phyloP scores from a whole-genome alignment of 2,329 filamentous ascomycete genomes.

The Penicillium janthinellum region DNA sequence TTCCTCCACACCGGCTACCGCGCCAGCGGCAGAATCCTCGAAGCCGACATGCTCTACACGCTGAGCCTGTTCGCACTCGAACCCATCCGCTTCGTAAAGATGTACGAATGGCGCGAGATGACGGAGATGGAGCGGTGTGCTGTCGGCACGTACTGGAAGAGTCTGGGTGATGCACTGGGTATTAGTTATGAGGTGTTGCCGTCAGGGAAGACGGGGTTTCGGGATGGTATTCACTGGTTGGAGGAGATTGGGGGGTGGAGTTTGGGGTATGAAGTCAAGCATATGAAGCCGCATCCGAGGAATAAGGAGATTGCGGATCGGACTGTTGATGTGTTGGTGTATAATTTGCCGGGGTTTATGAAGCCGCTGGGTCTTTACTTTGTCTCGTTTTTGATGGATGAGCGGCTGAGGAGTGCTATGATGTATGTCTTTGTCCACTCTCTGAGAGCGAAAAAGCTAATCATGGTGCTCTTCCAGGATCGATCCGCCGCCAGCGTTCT shows the following conservation, averaged over 20 bases:
- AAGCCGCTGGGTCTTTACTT: conserved; percentile 53
- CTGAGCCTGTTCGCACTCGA: conserved; percentile 66
- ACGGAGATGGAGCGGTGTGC: conserved; percentile 69
- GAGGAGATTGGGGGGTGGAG: conserved; percentile 55
- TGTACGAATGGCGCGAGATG: conserved; percentile 70
- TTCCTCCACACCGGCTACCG: conserved; percentile 62
- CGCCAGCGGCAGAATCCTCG: conserved; percentile 59
- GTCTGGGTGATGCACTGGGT: conserved; percentile 68
- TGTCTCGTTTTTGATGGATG: conserved; percentile 63
- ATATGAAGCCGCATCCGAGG: conserved; percentile 58
- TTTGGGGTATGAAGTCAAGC: conserved; percentile 58
- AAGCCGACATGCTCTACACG: conserved; percentile 67
- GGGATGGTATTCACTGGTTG: conserved; percentile 55
- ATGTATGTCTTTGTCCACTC: conserved; percentile 49
- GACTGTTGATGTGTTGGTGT: conserved; percentile 63
- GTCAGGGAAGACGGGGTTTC: conserved; percentile 43
- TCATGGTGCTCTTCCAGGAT: conserved; percentile 30
- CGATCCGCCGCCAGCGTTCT: conserved; percentile 35
- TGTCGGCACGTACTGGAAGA: conserved; percentile 69
- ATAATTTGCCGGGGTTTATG: conserved; percentile 51
- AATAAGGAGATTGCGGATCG: conserved; percentile 59
- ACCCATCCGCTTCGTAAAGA: conserved; percentile 63
- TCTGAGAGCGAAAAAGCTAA: neutral
- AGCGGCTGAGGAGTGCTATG: conserved; percentile 65
- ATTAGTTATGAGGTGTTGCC: conserved; percentile 56